Base-by-base conservation (phyloP, 805 yeast species). In the Metschnikowia lochheadii region DNA sequence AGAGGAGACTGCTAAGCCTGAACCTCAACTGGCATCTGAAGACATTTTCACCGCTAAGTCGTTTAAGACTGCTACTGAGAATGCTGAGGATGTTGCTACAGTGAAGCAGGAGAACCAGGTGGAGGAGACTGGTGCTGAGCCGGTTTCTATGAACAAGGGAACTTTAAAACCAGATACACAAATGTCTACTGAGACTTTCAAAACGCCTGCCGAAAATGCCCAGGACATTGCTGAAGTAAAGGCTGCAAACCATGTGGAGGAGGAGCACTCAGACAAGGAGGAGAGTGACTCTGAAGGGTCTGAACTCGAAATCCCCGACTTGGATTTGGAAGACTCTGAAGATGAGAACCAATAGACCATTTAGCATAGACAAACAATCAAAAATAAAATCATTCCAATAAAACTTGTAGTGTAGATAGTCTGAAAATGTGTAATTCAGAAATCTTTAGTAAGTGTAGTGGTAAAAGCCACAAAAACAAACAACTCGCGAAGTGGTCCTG, bases 401-500 rank as follows among this genome's bases (percentile, higher is more conserved):
- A 23, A 23, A 23, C 26, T 6, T 8, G 13, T 26, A 26, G 29
- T 26, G 11, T 26, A 26, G 29, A 8, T 8, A 11, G 5, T 34
- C 36, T 34, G 17, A 34, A 14, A n/a, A 3, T 15, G 21, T 4
- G 5, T 8, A 2, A 17, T 10, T 3, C 11, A 8, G 11, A 26
- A 26, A 8, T 3, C 29, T 26, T 26, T 8, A 26, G 10, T 3
- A 26, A 26, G 3, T 8, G 29, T 26, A 8, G 5, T 1, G 5
- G 29, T 26, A 26, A 8, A 3, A 1, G 2, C 10, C 5, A 2
- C 7, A 0, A 5, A 17, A 10, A 1, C 0, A 3, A 1, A 0
- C 33, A 7, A 18, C 3, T 6, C 6, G n/a, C 11, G 5, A 63
- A 62, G 50, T 70, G 94, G 94, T 84, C 84, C 83, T 85, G 90